A percentile compares a stretch with the other conserved stretches of the same genome.
phyloP scores from a whole-genome alignment of 306 rosid species.

The Glycine latifolia region DNA sequence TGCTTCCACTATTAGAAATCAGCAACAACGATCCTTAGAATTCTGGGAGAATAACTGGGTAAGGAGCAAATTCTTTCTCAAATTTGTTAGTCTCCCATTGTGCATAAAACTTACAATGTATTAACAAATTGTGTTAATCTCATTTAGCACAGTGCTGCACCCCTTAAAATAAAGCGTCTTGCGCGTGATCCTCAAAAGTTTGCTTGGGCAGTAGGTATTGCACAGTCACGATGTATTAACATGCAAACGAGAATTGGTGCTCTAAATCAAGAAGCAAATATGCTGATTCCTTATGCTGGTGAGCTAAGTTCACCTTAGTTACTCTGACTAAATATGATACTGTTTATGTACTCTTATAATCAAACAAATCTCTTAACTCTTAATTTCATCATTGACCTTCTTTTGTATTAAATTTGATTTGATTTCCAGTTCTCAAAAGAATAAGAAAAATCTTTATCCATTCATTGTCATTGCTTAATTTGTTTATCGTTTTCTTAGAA shows the following conservation, averaged over 20 bases:
- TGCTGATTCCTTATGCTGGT: constrained; percentile 96
- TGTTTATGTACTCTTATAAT: constrained; percentile 5
- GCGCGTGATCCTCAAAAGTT: constrained; percentile 82
- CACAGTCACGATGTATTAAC: constrained; percentile 88
- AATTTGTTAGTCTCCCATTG: constrained; percentile 28
- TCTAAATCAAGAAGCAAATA: constrained; percentile 78
- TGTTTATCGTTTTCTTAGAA: not conserved
- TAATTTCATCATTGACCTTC: not conserved
- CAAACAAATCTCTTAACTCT: not conserved
- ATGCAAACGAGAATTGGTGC: constrained; percentile 84
- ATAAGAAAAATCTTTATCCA: not conserved
- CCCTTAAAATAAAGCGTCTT: constrained; percentile 90
- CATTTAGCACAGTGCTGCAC: constrained; percentile 77
- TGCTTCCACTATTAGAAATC: constrained; percentile 73
- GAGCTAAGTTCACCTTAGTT: constrained; percentile 41
- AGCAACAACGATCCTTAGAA: constrained; percentile 68
- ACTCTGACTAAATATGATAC: constrained; percentile 6
- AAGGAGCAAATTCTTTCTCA: constrained; percentile 41
- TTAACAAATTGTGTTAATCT: constrained; percentile 44
- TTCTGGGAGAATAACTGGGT: constrained; percentile 98
- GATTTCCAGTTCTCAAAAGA: not conserved
- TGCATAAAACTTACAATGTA: constrained; percentile 8
- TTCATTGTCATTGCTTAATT: not conserved
- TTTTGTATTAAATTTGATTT: constrained; percentile 19
- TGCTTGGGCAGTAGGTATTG: constrained; percentile 90